Evolutionary conservation across 768 basidiomycete genomes (phyloP), one percentile per base, ranked within the genome.

Genomic region (Hericium erinaceus): DNA sequence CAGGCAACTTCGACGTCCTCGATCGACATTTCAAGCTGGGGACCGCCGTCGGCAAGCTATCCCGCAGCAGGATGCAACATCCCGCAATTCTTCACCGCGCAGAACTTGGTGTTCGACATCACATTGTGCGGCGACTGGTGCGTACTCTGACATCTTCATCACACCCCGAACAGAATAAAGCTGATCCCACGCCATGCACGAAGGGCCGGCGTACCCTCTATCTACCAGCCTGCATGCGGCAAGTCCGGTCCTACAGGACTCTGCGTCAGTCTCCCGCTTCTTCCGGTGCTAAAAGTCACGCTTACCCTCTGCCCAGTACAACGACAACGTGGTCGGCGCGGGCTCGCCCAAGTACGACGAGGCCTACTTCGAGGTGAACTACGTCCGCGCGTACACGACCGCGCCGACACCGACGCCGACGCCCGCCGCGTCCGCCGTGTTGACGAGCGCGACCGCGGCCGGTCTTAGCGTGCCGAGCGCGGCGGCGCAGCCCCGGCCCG

Each of bases 291-390:
- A 8, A 33, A 6, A 33, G 9, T 8, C 9, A 10, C 33, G 33
- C 33, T 33, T 33, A 33, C 9, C 33, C 33, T 33, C 33, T 33
- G 33, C 33, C 28, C 64, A 79, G 72, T 82, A 84, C 66, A 71
- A 75, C 20, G 77, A 80, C 65, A 77, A 77, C 63, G 82, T 85
- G 22, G 74, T 78, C 5, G 80, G 81, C 12, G 68, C 77, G 8
- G 80, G 80, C 13, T 74, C 76, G 56, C 77, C 77, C n/a, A 75
- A 75, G 54, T 84, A 76, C 67, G 80, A 80, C 68, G 61, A 75
- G 13, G 82, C 83, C 1, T 85, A 80, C 69, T 90, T 87, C 63
- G 85, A 88, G 68, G 74, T 89, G 64, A 74, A 76, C 55, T 83
- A 83, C 60, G 70, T 90, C 33, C 81, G 83, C 16, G 80, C 82